A percentile compares a stretch with the other conserved stretches of the same genome.
phyloP scores from a whole-genome alignment of 176 grass and related monocot genomes.

The Cymbopogon citratus region DNA sequence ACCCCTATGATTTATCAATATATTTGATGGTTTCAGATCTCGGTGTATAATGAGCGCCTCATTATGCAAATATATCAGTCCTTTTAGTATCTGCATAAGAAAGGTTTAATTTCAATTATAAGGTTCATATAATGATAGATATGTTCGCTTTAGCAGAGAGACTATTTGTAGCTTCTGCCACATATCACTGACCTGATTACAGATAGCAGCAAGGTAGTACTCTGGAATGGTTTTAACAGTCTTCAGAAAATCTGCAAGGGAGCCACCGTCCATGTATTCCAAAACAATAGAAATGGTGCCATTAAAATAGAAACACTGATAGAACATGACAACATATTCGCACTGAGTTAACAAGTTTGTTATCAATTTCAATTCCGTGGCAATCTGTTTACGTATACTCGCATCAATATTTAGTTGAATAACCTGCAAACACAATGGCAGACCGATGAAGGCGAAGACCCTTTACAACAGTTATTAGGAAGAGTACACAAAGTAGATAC shows the following conservation, averaged over 20 bases:
- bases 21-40: constrained; percentile 95
- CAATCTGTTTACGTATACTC: constrained; percentile 50
- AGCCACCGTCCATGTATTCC: constrained; percentile 78
- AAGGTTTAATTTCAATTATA: background rate
- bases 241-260: constrained; percentile 74
- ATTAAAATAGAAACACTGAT: too few relatives aligned
- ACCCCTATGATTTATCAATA: constrained; percentile 88
- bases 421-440: too few relatives aligned
- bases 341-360: too few relatives aligned
- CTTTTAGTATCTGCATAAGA: constrained; percentile 60
- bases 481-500: too few relatives aligned
- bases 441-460: too few relatives aligned
- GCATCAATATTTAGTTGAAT: background rate
- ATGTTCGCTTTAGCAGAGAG: too few relatives aligned
- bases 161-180: background rate
- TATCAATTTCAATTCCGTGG: background rate
- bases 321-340: too few relatives aligned
- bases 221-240: constrained; percentile 80
- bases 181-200: constrained; percentile 79
- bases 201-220: constrained; percentile 84
- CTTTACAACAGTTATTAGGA: too few relatives aligned
- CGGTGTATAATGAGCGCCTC: constrained; percentile 78
- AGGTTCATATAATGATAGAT: background rate
- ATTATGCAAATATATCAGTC: constrained; percentile 74
- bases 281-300: too few relatives aligned